phyloP scores from a whole-genome alignment of 2,329 filamentous ascomycete species.

The Calonectria multiphialidica region DNA sequence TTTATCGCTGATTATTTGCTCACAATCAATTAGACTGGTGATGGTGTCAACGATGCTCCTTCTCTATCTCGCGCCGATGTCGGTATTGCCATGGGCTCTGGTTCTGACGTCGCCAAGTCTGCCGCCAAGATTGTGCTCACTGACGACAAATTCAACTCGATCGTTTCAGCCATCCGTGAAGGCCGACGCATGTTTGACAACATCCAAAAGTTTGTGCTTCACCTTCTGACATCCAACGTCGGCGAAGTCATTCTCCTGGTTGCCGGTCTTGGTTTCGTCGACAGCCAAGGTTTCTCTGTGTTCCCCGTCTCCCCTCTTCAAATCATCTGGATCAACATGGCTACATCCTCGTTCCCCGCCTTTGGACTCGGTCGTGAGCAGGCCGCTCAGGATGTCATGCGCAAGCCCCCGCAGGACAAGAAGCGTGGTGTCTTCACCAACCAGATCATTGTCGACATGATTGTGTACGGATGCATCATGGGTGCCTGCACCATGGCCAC shows the following conservation, averaged over 20 bases:
- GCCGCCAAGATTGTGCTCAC: slow-evolving; percentile 86
- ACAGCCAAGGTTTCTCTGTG: slow-evolving; percentile 77
- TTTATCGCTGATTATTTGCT: not conserved
- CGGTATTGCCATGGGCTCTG: slow-evolving; percentile 91
- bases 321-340: slow-evolving; percentile 95
- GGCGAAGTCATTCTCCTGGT: slow-evolving; percentile 86
- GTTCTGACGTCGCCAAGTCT: slow-evolving; percentile 87
- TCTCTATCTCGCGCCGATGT: slow-evolving; percentile 86
- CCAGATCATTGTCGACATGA: slow-evolving; percentile 83
- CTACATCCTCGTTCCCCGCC: slow-evolving; percentile 88
- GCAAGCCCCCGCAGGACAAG: slow-evolving; percentile 80
- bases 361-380: slow-evolving; percentile 88
- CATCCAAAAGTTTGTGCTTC: slow-evolving; percentile 88
- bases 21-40: slow-evolving; percentile 67
- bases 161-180: slow-evolving; percentile 85
- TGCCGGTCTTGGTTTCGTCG: slow-evolving; percentile 85
- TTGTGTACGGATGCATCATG: slow-evolving; percentile 85
- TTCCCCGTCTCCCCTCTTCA: slow-evolving; percentile 89
- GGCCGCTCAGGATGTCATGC: slow-evolving; percentile 82
- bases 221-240: slow-evolving; percentile 84
- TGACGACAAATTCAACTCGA: slow-evolving; percentile 90
- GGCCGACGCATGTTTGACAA: slow-evolving; percentile 90
- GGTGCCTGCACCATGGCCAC: slow-evolving; percentile 74
- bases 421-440: slow-evolving; percentile 79
- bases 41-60: slow-evolving; percentile 89